Conservation (phyloP, 345 rosid species). For the Arabis alpina region DNA sequence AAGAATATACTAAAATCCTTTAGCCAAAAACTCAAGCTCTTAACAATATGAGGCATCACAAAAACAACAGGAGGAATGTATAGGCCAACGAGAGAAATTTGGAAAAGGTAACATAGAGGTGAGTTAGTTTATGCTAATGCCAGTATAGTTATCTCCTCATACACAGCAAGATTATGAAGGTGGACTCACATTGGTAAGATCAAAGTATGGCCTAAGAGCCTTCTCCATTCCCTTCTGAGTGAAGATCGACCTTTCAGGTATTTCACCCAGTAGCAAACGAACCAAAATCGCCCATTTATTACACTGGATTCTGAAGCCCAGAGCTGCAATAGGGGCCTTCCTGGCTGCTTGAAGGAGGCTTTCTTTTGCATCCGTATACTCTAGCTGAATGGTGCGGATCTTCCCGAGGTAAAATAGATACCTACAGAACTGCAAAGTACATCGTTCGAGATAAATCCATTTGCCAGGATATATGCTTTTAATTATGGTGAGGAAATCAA, state of each 20-base stretch:
- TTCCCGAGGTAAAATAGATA: constrained; percentile 90
- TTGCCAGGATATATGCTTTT: not conserved
- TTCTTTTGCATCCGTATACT: constrained; percentile 93
- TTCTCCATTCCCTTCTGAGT: constrained; percentile 91
- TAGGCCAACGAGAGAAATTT: constrained; percentile 3
- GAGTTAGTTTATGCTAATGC: constrained; percentile 6
- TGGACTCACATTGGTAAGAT: constrained; percentile 81
- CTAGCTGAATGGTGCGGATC: constrained; percentile 87
- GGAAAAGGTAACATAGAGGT: constrained; percentile 6
- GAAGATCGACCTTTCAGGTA: constrained; percentile 82
- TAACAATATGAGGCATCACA: not conserved
- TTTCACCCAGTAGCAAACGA: constrained; percentile 78
- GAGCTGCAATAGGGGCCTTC: constrained; percentile 83
- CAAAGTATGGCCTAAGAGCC: constrained; percentile 84
- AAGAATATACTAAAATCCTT: not conserved
- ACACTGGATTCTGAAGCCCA: constrained; percentile 76
- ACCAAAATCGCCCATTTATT: constrained; percentile 90
- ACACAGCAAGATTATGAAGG: constrained; percentile 10
- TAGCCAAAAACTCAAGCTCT: constrained; percentile 5
- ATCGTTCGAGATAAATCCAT: not conserved
- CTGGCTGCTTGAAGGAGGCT: constrained; percentile 90
- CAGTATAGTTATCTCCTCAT: not conserved
- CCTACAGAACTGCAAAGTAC: constrained; percentile 71
- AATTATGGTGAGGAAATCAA: not conserved
- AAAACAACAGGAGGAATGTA: constrained; percentile 8